Conservation (phyloP, 345 rosid species). For the Gossypium anomalum region DNA sequence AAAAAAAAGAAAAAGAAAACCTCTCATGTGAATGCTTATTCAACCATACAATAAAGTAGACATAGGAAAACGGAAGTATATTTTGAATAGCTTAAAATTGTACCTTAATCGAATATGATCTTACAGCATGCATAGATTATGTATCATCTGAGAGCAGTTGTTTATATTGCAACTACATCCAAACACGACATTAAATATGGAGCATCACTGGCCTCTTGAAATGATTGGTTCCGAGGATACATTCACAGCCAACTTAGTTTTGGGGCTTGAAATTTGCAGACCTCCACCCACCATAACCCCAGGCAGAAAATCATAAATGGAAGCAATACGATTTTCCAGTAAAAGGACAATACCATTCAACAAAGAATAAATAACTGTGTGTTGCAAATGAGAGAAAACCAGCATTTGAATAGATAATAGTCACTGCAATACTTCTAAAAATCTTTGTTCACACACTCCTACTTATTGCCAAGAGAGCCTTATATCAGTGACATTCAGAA, state of each 20-base stretch:
- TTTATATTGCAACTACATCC: neutral
- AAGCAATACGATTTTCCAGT: neutral
- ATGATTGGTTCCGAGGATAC: neutral
- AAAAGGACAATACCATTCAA: neutral
- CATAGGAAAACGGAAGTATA: neutral
- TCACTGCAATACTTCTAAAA: neutral
- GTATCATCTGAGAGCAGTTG: neutral
- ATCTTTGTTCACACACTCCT: neutral
- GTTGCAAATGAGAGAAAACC: neutral
- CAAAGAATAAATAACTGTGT: neutral
- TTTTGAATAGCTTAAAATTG: neutral
- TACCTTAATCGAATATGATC: neutral
- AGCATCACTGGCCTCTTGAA: neutral
- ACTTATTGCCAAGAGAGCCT: constrained; percentile 9
- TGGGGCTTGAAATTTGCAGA: neutral
- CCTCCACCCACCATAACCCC: neutral
- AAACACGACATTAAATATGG: neutral
- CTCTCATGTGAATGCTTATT: neutral
- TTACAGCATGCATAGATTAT: neutral
- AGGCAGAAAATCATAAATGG: neutral
- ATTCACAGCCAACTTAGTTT: neutral
- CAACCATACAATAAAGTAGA: neutral
- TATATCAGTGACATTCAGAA: neutral
- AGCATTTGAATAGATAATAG: neutral
- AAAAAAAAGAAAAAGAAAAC: too few relatives aligned